phyloP scores from a whole-genome alignment of 495 filamentous ascomycete species.

The Geoglossum glabrum region DNA sequence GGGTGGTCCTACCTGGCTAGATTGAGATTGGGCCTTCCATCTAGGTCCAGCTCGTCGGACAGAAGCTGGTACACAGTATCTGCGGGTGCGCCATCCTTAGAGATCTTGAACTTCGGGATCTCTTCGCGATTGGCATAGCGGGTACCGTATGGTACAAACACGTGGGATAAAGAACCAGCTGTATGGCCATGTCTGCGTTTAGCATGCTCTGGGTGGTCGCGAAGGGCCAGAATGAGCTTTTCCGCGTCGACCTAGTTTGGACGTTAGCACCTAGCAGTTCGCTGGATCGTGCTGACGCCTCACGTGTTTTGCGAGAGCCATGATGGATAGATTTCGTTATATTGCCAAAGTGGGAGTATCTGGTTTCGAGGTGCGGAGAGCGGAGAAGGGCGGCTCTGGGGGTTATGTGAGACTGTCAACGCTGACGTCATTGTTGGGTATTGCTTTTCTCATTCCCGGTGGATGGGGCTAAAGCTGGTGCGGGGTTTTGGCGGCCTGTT shows the following conservation, averaged over 20 bases:
- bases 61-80: constrained; percentile 48
- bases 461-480: no score
- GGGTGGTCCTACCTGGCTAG: constrained; percentile 34
- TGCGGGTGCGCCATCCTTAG: constrained; percentile 37
- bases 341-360: no score
- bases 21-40: constrained; percentile 53
- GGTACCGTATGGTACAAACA: constrained; percentile 38
- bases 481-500: no score
- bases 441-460: no score
- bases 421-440: no score
- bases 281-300: constrained; percentile 3
- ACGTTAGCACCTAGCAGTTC: constrained; percentile 4
- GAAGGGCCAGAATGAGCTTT: constrained; percentile 34
- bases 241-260: constrained; percentile 36
- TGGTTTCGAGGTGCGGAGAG: no score
- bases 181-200: constrained; percentile 22
- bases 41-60: constrained; percentile 53
- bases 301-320: constrained; percentile 24
- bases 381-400: no score
- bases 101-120: constrained; percentile 49
- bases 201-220: constrained; percentile 22
- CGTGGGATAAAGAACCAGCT: constrained; percentile 25
- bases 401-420: no score
- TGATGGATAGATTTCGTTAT: constrained; percentile 7
- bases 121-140: constrained; percentile 38